Evolutionary conservation across 2,329 filamentous ascomycete species (phyloP).

Genomic region (Ascocoryne sarcoides): DNA sequence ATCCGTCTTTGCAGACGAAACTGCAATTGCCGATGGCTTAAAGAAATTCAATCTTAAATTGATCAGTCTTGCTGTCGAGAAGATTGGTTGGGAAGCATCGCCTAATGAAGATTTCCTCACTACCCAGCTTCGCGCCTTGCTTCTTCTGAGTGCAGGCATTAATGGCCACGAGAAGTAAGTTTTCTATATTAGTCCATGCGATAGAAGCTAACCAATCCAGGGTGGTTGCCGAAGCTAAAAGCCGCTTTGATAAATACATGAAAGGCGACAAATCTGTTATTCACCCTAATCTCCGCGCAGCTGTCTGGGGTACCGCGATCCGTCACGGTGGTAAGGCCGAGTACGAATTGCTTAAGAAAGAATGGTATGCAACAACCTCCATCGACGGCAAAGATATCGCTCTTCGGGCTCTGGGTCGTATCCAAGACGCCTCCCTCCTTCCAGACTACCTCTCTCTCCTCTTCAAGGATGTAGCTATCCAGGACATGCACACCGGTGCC

Average conservation of each 20-base stretch:
- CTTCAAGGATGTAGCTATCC: slow-evolving; percentile 73
- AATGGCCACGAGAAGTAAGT: slow-evolving; percentile 67
- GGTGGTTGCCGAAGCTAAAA: slow-evolving; percentile 63
- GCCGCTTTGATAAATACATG: slow-evolving; percentile 73
- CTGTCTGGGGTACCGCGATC: slow-evolving; percentile 73
- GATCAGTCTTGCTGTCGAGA: slow-evolving; percentile 63
- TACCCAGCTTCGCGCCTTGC: slow-evolving; percentile 71
- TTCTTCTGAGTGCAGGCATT: slow-evolving; percentile 67
- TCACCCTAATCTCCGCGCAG: slow-evolving; percentile 70
- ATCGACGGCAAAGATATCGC: slow-evolving; percentile 88
- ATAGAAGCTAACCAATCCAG: too few species aligned
- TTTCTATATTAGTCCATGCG: slow-evolving; percentile 2
- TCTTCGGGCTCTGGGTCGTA: slow-evolving; percentile 65
- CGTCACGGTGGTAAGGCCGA: slow-evolving; percentile 63
- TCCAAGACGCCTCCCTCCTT: slow-evolving; percentile 56
- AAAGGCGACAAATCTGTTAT: slow-evolving; percentile 59
- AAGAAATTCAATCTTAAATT: slow-evolving; percentile 73
- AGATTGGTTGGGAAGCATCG: slow-evolving; percentile 80
- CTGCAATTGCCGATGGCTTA: slow-evolving; percentile 61
- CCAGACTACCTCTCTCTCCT: slow-evolving; percentile 63
- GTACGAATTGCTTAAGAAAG: slow-evolving; percentile 68
- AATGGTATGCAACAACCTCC: slow-evolving; percentile 74
- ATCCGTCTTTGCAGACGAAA: slow-evolving; percentile 75
- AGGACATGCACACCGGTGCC: slow-evolving; percentile 82
- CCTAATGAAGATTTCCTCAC: slow-evolving; percentile 72